These are phyloP conservation scores for Kwoniella bestiolae DNA, from an alignment of 768 basidiomycete species.

Conservation along the genomic window DNA sequence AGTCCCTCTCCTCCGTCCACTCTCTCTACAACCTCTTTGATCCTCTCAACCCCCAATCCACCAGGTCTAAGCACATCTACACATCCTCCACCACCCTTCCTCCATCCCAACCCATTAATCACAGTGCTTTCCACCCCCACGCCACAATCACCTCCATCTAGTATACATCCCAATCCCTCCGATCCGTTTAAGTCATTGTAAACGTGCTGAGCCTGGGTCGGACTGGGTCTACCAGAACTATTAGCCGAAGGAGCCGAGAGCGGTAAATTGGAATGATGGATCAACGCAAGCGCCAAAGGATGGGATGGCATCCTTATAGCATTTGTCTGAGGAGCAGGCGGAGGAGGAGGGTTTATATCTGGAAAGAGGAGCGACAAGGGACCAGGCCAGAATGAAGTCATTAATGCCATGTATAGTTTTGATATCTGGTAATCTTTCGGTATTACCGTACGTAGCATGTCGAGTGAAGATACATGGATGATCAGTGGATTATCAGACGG, in stretches of 20 bases:
- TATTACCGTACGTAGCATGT: constrained; percentile 78
- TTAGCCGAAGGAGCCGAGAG: constrained; percentile 96
- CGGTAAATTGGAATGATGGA: constrained; percentile 72
- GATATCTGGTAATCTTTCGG: constrained; percentile 69
- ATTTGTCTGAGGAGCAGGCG: constrained; percentile 58
- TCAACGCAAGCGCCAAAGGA: constrained; percentile 86
- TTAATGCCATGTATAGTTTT: constrained; percentile 71
- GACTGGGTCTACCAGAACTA: constrained; percentile 89
- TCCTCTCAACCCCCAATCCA: constrained; percentile 86
- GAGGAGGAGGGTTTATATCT: constrained; percentile 60
- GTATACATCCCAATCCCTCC: constrained; percentile 65
- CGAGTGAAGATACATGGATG: constrained; percentile 84
- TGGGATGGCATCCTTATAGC: constrained; percentile 95
- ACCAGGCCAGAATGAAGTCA: constrained; percentile 91
- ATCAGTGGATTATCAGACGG: constrained; percentile 97
- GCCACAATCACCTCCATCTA: constrained; percentile 89
- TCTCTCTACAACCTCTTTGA: constrained; percentile 66
- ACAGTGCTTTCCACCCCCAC: constrained; percentile 97
- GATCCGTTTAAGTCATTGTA: constrained; percentile 63
- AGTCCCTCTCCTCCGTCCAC: constrained; percentile 56
- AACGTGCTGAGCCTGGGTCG: constrained; percentile 87
- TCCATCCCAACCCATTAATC: constrained; percentile 71
- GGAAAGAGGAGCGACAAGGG: constrained; percentile 91
- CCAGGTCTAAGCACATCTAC: constrained; percentile 87
- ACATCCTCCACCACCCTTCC: constrained; percentile 59